Percentiles rank a stretch among this genome's conserved stretches.
Conservation (phyloP, 1,284 basidiomycete genomes). For the Marasmius fiardii region DNA sequence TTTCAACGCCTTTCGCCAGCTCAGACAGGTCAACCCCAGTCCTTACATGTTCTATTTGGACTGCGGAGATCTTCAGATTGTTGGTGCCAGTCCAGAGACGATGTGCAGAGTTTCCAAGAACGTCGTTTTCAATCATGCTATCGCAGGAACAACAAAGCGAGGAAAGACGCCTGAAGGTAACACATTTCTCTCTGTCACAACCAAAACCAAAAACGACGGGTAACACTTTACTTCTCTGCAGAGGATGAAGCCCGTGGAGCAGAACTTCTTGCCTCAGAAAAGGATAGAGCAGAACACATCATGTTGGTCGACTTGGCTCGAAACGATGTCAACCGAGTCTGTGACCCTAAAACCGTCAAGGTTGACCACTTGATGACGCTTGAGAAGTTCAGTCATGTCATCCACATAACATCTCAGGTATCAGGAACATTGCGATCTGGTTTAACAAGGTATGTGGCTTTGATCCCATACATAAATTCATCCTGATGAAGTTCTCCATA, state of each 20-base stretch:
- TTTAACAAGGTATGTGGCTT: conserved; percentile 63
- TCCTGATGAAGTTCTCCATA: conserved; percentile 4
- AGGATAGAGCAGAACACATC: conserved; percentile 97
- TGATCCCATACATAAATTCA: neutral
- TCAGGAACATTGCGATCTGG: conserved; percentile 85
- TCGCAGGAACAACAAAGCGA: conserved; percentile 92
- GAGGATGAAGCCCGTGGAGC: conserved; percentile 86
- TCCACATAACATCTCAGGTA: conserved; percentile 95
- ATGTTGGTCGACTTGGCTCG: conserved; percentile 98
- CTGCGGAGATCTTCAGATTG: conserved; percentile 88
- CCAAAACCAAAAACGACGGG: conserved; percentile 4
- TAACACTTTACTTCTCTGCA: conserved; percentile 28
- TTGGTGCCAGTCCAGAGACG: conserved; percentile 97
- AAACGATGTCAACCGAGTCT: conserved; percentile 99
- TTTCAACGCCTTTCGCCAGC: conserved; percentile 94
- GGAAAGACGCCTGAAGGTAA: conserved; percentile 83
- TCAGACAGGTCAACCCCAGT: conserved; percentile 94
- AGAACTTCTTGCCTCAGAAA: conserved; percentile 79
- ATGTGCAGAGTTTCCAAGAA: conserved; percentile 93
- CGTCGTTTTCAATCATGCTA: conserved; percentile 96
- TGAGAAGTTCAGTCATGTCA: conserved; percentile 98
- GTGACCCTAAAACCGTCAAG: conserved; percentile 92
- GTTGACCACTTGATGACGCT: conserved; percentile 95
- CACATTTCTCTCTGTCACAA: conserved; percentile 20
- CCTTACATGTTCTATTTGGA: conserved; percentile 99